Base-by-base conservation (phyloP, 2,329 filamentous ascomycete species). In the Periglandula ipomoeae region DNA sequence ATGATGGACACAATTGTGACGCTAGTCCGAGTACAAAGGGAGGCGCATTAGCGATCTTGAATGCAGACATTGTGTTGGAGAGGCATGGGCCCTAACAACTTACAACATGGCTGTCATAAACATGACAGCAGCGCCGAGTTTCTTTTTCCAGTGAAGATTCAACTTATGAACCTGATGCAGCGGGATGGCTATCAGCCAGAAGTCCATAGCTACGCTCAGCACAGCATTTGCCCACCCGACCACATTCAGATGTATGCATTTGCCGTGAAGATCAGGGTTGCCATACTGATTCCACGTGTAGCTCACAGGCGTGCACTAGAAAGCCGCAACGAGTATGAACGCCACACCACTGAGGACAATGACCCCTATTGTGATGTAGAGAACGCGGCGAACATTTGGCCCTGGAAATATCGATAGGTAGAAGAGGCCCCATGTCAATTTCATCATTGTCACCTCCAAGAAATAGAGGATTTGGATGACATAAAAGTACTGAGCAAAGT, bases 241-340 rank as follows among this genome's bases (percentile, higher is more conserved):
- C 1, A 59, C 56, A 52, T 72, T 73, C 48, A 70, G 58, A 45
- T 72, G 64, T 26, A 72, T 58, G 53, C 75, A 79, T 3, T 51
- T 58, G 1, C 74, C 74, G 1, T 54, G 13, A 19, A 24, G n/a
- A 32, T 66, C 61, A 48, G 67, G 58, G 1, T 64, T 66, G 35
- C 71, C 67, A 72, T 73, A 78, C 7, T 58, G 57, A 0, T 59
- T 65, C 76, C 75, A 79, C 55, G 69, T 71, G 45, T 63, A 69
- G 11, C 57, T 57, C 20, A 77, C 59, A 1, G 74, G 74, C 9
- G 50, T 57, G 59, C 73, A 76, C 50, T 73, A 67, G 39, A 74
- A 70, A 15, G 72, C 53, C 20, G 59, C 65, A n/a, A 66, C 55
- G 2, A 73, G 46, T 15, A 66, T 51, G 44, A 72, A 73, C 13